phyloP scores from a whole-genome alignment of 257 asterid genomes.

The Rubia yunnanensis region DNA sequence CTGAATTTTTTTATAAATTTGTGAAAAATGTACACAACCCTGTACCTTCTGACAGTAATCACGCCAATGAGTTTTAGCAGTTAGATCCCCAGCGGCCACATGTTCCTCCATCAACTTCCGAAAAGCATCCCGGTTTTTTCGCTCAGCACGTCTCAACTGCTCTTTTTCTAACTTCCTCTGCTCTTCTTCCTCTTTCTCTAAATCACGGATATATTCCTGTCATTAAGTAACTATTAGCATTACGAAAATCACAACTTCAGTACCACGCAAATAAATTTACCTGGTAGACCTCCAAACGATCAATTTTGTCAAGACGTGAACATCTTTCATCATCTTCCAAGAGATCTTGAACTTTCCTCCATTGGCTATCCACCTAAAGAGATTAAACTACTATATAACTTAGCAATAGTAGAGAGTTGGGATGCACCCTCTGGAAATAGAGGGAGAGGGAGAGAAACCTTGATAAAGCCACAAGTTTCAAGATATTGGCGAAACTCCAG shows the following conservation, averaged over 20 bases:
- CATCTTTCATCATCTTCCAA: conserved; percentile 95
- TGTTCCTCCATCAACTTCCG: conserved; percentile 88
- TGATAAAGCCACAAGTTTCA: conserved; percentile 75
- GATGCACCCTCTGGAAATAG: background rate
- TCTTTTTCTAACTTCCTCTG: conserved; percentile 86
- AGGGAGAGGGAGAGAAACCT: conserved; percentile 27
- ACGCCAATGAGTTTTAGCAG: conserved; percentile 86
- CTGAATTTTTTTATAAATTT: background rate
- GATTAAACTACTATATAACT: background rate
- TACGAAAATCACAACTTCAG: background rate
- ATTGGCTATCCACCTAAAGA: conserved; percentile 82
- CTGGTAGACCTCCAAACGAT: conserved; percentile 87
- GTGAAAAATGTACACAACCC: background rate
- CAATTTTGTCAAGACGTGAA: conserved; percentile 82
- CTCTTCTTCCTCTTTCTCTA: conserved; percentile 95
- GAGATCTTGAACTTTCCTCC: conserved; percentile 96
- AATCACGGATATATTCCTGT: conserved; percentile 89
- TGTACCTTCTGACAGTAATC: conserved; percentile 77
- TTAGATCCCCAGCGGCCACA: conserved; percentile 67
- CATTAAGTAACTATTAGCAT: conserved; percentile 13
- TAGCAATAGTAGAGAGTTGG: background rate
- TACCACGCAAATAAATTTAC: conserved; percentile 21
- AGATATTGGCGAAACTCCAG: conserved; percentile 73
- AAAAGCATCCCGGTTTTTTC: conserved; percentile 88
- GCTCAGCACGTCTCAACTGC: conserved; percentile 77